A percentile compares a stretch with the other conserved stretches of the same genome.
These are phyloP conservation scores for Ganoderma lucidum DNA, from an alignment of 1,284 basidiomycete species.

Conservation along the genomic window DNA sequence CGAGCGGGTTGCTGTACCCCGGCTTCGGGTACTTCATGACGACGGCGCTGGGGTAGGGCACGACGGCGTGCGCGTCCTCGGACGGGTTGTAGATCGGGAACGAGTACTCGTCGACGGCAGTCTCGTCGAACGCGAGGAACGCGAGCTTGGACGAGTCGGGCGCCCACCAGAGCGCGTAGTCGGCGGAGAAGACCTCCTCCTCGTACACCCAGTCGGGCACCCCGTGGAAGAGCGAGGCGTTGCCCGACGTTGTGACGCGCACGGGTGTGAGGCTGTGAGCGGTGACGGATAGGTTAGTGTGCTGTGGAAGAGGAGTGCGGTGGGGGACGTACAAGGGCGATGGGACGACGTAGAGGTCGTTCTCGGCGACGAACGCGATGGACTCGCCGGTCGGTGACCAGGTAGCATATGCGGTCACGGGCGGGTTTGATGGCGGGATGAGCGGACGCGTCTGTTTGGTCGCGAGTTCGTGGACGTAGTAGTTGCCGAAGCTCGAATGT, in stretches of 20 bases:
- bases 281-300: background rate
- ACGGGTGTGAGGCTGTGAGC: conserved; percentile 58
- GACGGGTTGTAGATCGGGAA: conserved; percentile 94
- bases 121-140: conserved; percentile 91
- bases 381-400: conserved; percentile 88
- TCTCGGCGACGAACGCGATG: conserved; percentile 83
- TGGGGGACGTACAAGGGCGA: conserved; percentile 58
- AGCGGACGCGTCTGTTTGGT: conserved; percentile 73
- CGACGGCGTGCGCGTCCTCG: conserved; percentile 67
- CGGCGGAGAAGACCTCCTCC: conserved; percentile 85
- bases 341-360: conserved; percentile 86
- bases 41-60: conserved; percentile 82
- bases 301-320: background rate
- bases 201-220: conserved; percentile 98
- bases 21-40: conserved; percentile 93
- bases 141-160: conserved; percentile 85
- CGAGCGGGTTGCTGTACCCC: conserved; percentile 90
- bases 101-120: conserved; percentile 83
- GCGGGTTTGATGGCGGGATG: conserved; percentile 68
- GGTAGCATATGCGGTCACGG: conserved; percentile 78
- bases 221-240: conserved; percentile 89
- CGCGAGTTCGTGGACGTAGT: conserved; percentile 80
- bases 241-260: conserved; percentile 85
- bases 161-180: conserved; percentile 91
- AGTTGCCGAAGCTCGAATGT: conserved; percentile 87